Base-by-base conservation (phyloP, 306 rosid species). In the Gleditsia sinensis region DNA sequence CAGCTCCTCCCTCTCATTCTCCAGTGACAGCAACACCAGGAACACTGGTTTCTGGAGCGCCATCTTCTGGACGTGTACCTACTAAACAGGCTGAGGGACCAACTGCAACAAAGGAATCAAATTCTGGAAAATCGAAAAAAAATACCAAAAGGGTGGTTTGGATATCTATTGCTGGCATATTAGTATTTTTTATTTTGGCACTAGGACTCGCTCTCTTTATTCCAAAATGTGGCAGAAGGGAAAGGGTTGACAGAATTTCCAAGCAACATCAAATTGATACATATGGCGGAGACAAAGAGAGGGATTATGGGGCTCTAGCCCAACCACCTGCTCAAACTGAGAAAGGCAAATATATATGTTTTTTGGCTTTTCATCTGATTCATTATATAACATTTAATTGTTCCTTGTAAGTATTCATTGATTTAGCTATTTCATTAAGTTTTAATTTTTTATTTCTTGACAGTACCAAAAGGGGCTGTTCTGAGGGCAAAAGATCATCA, bases 21-120 rank as follows among this genome's bases (percentile, higher is more conserved):
- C 85, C 85, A 12, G 69, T 45, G 40, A 67, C 76, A 46, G 77
- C 85, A 17, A 51, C 88, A 74, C 76, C 86, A 39, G 87, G 85
- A 19, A 76, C 85, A 32, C 72, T 72, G 42, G 73, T 80, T 86
- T 69, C 89, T 71, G 85, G 80, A 10, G 63, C 75, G n/a, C 82
- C 91, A 49, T 46, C 77, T 54, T 72, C 90, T 80, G 83, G 81
- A 34, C 83, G 69, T 11, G 42, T 81, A 64, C 86, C 95, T 67
- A 67, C 88, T 7, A 88, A 77, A 78, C 93, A 72, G 39, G 85
- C 88, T 54, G 75, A 83, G 64, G 91, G 87, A 69, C 96, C 97
- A 71, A 82, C 90, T 61, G 69, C 86, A 42, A 21, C 82, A 54
- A 81, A 71, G 58, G 69, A 86, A 67, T 86, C 97, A 57, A 78